Base-by-base conservation (phyloP, 1,284 basidiomycete species). In the Apiotrichum porosum region DNA sequence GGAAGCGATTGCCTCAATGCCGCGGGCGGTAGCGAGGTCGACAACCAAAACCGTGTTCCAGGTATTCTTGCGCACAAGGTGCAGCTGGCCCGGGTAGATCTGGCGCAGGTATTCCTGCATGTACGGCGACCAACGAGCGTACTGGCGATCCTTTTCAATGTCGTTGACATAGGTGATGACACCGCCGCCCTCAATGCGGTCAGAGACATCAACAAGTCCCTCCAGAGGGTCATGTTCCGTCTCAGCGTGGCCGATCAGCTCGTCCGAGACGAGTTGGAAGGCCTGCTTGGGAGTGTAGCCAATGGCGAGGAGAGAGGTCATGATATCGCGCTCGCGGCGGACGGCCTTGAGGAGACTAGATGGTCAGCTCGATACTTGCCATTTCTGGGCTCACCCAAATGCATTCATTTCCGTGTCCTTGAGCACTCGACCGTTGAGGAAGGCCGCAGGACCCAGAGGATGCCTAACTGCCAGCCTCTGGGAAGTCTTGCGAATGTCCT, bases 91-190 rank as follows among this genome's bases (percentile, higher is more conserved):
- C 1, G 84, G 83, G 40, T 70, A 63, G 2, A 65, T 12, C 14
- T 61, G 68, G 19, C 69, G 61, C 18, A 70, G 45, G 44, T 60
- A 69, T 60, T 60, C 63, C 31, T 51, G 48, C 12, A 67, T 26
- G 9, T 36, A 22, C 4, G 44, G 35, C 3, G 69, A 64, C 66
- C 65, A 69, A 12, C 56, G 50, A 36, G 59, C 50, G 35, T 44
- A 69, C 73, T 61, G 37, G 3, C 10, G 18, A 65, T 97, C 93
- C 53, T 83, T 86, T 72, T 89, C 85, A 21, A 97, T 71, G 70
- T 97, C 85, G 69, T 97, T 97, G 81, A 86, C 84, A 82, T 87
- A 97, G 0, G 83, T 66, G 42, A 95, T 80, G 3, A 85, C 78
- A 14, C 76, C 79, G 0, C 85, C 87, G 1, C 80, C 86, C 69